A percentile compares a stretch with the other conserved stretches of the same genome.
These are phyloP conservation scores for Penicillium simplicissimum DNA, from an alignment of 495 filamentous ascomycete genomes.

Conservation along the genomic window DNA sequence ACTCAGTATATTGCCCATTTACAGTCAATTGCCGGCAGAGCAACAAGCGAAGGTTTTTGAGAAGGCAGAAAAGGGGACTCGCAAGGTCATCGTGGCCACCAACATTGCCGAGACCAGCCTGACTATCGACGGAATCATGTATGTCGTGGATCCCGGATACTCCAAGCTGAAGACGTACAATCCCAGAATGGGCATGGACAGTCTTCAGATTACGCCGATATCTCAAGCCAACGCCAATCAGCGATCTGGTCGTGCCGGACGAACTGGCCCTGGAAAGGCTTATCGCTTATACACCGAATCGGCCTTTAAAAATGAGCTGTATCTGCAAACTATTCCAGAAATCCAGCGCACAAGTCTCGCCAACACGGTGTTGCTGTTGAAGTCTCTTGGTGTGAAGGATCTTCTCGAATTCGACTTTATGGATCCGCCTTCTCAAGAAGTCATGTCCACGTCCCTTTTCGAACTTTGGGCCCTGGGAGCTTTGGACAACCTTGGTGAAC, in stretches of 20 bases:
- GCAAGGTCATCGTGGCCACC: conserved; percentile 97
- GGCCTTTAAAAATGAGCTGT: conserved; percentile 95
- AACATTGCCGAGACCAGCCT: conserved; percentile 98
- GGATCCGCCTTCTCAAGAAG: conserved; percentile 98
- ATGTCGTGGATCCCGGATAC: conserved; percentile 93
- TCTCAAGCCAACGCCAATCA: conserved; percentile 96
- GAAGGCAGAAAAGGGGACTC: conserved; percentile 80
- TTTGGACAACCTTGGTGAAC: conserved; percentile 87
- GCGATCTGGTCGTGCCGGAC: conserved; percentile 87
- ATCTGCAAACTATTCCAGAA: conserved; percentile 96
- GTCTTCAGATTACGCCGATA: conserved; percentile 95
- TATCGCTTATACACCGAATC: conserved; percentile 93
- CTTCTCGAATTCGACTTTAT: conserved; percentile 98
- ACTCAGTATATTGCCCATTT: conserved; percentile 93
- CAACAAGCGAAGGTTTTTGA: conserved; percentile 98
- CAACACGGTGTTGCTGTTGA: conserved; percentile 92
- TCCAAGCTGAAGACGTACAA: conserved; percentile 99
- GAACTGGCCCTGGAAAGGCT: conserved; percentile 94
- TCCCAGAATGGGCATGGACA: conserved; percentile 98
- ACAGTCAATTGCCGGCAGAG: conserved; percentile 99
- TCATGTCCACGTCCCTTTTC: conserved; percentile 95
- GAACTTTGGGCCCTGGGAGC: conserved; percentile 98
- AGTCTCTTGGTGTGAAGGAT: conserved; percentile 92
- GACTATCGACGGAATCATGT: conserved; percentile 99
- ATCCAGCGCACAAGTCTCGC: conserved; percentile 95